A percentile compares a stretch with the other conserved stretches of the same genome.
Evolutionary conservation across 176 grass and related monocot species (phyloP).

Genomic region (Dendrocalamus sinicus): DNA sequence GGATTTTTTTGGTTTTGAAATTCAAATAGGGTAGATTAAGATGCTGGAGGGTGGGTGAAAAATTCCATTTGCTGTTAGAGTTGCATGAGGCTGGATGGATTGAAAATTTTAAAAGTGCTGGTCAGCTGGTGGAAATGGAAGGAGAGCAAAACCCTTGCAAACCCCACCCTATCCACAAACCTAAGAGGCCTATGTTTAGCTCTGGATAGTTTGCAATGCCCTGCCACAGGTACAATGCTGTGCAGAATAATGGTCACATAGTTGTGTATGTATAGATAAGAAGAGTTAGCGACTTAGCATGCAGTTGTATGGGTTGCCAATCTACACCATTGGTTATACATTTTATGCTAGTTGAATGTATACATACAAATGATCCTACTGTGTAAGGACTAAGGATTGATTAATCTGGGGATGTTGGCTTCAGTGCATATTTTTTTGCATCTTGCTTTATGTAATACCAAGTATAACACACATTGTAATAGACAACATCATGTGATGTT

Average conservation of each 20-base stretch:
- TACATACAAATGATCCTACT: slow-evolving; percentile 1
- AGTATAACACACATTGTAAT: slow-evolving; percentile 28
- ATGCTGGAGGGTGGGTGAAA: background rate
- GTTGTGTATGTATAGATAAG: background rate
- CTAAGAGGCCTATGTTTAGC: background rate
- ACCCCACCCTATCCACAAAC: background rate
- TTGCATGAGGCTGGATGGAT: slow-evolving; percentile 5
- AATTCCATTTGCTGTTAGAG: background rate
- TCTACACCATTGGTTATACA: background rate
- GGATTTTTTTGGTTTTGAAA: background rate
- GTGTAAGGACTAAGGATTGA: slow-evolving; percentile 12
- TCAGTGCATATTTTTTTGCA: slow-evolving; percentile 14
- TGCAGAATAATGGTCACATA: slow-evolving; percentile 13
- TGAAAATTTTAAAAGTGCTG: slow-evolving; percentile 10
- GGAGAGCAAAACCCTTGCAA: background rate
- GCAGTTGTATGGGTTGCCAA: background rate
- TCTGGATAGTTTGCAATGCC: background rate
- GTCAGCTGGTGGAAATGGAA: background rate
- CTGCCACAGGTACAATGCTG: background rate
- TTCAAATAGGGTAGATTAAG: background rate
- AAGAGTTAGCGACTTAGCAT: slow-evolving; percentile 2
- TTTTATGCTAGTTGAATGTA: slow-evolving; percentile 7
- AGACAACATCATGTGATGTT: slow-evolving; percentile 46
- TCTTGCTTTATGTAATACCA: background rate
- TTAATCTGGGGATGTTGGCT: background rate